These are phyloP conservation scores for Escallonia herrerae DNA, from an alignment of 129 eudicot species.

Conservation along the genomic window DNA sequence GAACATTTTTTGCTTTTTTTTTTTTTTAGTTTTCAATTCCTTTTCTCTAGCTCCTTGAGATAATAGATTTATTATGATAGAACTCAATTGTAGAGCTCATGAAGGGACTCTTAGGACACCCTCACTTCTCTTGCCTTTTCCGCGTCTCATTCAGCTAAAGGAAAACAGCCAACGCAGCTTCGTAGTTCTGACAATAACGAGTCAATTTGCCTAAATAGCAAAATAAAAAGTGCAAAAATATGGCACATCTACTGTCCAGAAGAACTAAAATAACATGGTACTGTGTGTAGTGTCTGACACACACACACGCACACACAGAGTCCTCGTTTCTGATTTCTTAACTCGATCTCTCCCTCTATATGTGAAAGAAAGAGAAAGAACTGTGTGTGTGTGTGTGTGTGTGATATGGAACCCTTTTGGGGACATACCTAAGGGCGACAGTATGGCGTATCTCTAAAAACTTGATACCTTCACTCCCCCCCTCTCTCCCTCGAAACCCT, in stretches of 20 bases:
- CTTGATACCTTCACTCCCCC: constrained; percentile 6
- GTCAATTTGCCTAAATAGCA: neutral
- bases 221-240: no score
- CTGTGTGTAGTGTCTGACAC: constrained; percentile 19
- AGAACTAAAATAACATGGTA: constrained; percentile 7
- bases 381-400: no score
- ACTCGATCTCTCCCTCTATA: neutral
- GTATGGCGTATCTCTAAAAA: constrained; percentile 5
- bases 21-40: no score
- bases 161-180: neutral
- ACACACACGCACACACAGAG: neutral
- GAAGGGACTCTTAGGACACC: neutral
- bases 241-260: neutral
- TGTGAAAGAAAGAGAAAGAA: no score
- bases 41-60: no score
- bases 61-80: no score
- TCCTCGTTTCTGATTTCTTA: neutral
- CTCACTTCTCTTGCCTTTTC: neutral
- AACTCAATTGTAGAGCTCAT: no score
- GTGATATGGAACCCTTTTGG: no score
- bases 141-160: neutral
- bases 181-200: neutral
- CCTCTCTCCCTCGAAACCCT: neutral
- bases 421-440: constrained; percentile 9
- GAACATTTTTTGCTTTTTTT: no score